Evolutionary conservation across 495 filamentous ascomycete species (phyloP).

Genomic region (Durotheca rogersii): DNA sequence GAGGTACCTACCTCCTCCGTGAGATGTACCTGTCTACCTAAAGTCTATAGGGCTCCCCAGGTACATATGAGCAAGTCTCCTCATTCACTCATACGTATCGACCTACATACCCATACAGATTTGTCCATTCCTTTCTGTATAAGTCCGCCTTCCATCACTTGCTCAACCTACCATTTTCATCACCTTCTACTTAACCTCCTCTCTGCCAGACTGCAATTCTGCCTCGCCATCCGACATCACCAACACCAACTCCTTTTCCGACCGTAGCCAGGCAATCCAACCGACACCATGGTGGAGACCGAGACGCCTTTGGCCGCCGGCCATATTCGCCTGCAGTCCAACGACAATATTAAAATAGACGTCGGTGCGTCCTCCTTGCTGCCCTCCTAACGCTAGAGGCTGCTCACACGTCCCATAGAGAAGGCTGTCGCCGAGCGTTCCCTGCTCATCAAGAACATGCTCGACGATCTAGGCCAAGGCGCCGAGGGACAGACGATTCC

Average conservation of each 20-base stretch:
- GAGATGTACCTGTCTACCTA: no score
- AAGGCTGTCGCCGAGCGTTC: slow-evolving; percentile 86
- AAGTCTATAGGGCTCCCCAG: no score
- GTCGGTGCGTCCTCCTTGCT: slow-evolving; percentile 33
- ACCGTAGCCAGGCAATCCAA: background rate
- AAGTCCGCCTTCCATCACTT: no score
- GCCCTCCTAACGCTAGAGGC: background rate
- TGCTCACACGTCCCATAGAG: slow-evolving; percentile 52
- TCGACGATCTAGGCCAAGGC: slow-evolving; percentile 82
- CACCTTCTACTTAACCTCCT: no score
- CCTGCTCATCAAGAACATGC: slow-evolving; percentile 94
- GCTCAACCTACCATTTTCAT: no score
- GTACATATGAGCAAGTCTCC: no score
- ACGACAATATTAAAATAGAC: slow-evolving; percentile 33
- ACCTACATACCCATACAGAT: no score
- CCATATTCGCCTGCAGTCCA: slow-evolving; percentile 22
- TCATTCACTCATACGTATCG: no score
- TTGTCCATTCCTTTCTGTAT: no score
- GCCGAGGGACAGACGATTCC: slow-evolving; percentile 68
- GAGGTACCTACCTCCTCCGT: no score
- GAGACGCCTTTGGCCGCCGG: slow-evolving; percentile 16
- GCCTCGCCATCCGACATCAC: background rate
- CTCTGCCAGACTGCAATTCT: background rate
- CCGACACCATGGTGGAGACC: slow-evolving; percentile 23
- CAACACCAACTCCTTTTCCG: background rate